Evolutionary conservation across 2,329 filamentous ascomycete species (phyloP).

Genomic region (Aspergillus novofumigatus): DNA sequence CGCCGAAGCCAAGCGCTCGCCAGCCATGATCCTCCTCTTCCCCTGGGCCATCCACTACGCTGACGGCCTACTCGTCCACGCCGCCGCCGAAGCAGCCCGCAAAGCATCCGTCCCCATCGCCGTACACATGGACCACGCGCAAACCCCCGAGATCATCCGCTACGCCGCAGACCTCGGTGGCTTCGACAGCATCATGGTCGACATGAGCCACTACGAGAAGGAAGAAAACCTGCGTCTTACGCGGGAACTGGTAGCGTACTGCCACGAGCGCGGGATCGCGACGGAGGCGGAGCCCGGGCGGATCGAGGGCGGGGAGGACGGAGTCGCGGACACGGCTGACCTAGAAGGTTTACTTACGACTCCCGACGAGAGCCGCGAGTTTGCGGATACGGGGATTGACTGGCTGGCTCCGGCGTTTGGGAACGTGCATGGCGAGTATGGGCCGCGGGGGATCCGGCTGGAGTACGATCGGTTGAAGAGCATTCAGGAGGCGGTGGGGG

Average conservation of each 20-base stretch:
- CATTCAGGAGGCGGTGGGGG: conserved; percentile 48
- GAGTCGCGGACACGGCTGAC: conserved; percentile 63
- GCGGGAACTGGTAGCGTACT: conserved; percentile 58
- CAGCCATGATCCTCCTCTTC: conserved; percentile 69
- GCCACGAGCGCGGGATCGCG: conserved; percentile 61
- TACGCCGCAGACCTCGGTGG: conserved; percentile 57
- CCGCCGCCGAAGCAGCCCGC: conserved; percentile 54
- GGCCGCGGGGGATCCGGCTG: conserved; percentile 58
- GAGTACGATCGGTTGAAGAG: conserved; percentile 54
- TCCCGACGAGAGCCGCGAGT: conserved; percentile 64
- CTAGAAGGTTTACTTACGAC: conserved; percentile 63
- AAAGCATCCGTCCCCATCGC: conserved; percentile 57
- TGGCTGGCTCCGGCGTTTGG: conserved; percentile 72
- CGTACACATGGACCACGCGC: conserved; percentile 64
- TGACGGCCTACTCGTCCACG: conserved; percentile 51
- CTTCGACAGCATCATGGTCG: conserved; percentile 73
- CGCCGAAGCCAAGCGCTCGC: conserved; percentile 63
- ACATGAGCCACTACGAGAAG: conserved; percentile 70
- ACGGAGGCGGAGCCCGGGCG: conserved; percentile 68
- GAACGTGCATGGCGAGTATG: conserved; percentile 72
- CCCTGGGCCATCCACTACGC: conserved; percentile 70
- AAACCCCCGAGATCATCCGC: conserved; percentile 59
- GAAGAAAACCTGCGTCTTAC: conserved; percentile 66
- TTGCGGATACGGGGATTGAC: conserved; percentile 67
- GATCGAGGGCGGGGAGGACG: conserved; percentile 71